Evolutionary conservation across 306 rosid species (phyloP).

Genomic region (Senna siamea): DNA sequence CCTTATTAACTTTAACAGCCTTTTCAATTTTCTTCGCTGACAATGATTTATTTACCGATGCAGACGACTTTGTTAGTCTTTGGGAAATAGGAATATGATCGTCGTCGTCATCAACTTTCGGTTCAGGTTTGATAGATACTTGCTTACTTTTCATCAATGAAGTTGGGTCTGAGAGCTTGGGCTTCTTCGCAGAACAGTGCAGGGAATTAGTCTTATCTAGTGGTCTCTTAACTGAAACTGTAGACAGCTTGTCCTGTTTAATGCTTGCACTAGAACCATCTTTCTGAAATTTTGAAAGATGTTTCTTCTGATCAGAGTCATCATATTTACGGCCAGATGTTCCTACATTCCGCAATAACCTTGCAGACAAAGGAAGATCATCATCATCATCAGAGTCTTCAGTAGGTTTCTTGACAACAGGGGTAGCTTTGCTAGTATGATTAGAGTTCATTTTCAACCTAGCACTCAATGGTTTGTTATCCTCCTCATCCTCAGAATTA

Average conservation of each 20-base stretch:
- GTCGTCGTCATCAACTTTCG: slow-evolving; percentile 44
- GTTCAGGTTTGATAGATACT: slow-evolving; percentile 30
- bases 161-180: slow-evolving; percentile 42
- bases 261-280: slow-evolving; percentile 41
- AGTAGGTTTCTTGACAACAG: slow-evolving; percentile 38
- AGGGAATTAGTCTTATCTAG: slow-evolving; percentile 37
- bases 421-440: slow-evolving; percentile 34
- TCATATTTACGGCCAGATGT: slow-evolving; percentile 31
- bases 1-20: slow-evolving; percentile 47
- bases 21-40: slow-evolving; percentile 41
- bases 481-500: slow-evolving; percentile 45
- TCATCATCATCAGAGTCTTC: slow-evolving; percentile 53
- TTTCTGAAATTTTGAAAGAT: slow-evolving; percentile 39
- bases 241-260: slow-evolving; percentile 38
- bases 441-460: slow-evolving; percentile 39
- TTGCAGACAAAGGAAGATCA: slow-evolving; percentile 46
- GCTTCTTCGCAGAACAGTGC: slow-evolving; percentile 42
- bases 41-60: slow-evolving; percentile 37
- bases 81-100: slow-evolving; percentile 52
- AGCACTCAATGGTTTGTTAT: slow-evolving; percentile 46
- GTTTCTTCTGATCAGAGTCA: slow-evolving; percentile 43
- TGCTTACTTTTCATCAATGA: slow-evolving; percentile 41
- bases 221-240: slow-evolving; percentile 48
- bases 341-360: slow-evolving; percentile 36
- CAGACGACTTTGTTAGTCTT: slow-evolving; percentile 31